phyloP scores from a whole-genome alignment of 2,329 filamentous ascomycete species.

The Gnomoniopsis sp. region DNA sequence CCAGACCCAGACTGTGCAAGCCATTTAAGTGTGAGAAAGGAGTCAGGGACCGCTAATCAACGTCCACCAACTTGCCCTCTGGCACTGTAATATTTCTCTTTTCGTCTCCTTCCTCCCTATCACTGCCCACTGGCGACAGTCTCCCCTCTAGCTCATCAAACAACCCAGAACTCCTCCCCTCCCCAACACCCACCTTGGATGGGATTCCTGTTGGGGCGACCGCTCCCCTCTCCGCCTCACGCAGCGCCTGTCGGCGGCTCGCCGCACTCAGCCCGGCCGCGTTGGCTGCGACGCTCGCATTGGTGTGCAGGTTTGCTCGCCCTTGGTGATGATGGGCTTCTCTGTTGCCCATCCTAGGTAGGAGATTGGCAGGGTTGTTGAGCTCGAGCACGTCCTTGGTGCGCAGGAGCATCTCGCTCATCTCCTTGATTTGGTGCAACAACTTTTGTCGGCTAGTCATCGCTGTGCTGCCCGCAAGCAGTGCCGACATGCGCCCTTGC shows the following conservation, averaged over 20 bases:
- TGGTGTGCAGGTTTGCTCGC: constrained; percentile 1
- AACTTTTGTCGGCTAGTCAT: not conserved
- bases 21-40: not conserved
- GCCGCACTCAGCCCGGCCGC: not conserved
- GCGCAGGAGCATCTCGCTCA: constrained; percentile 3
- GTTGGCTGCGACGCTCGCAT: constrained; percentile 9
- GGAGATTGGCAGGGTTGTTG: not conserved
- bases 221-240: not conserved
- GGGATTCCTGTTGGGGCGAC: not conserved
- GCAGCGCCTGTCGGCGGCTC: not conserved
- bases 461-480: not conserved
- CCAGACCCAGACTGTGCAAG: too few relatives aligned
- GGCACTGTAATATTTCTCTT: not conserved
- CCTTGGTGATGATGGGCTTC: not conserved
- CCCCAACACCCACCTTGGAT: not conserved
- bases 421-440: constrained; percentile 3
- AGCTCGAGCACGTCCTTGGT: not conserved
- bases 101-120: not conserved
- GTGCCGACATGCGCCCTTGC: constrained; percentile 7
- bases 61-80: constrained; percentile 6
- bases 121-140: not conserved
- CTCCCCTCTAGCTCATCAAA: not conserved
- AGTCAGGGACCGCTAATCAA: not conserved
- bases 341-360: not conserved
- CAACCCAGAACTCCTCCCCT: not conserved